A percentile compares a stretch with the other conserved stretches of the same genome.
phyloP scores from a whole-genome alignment of 352 stramenopile genomes.

The Globisporangium abappressorium region DNA sequence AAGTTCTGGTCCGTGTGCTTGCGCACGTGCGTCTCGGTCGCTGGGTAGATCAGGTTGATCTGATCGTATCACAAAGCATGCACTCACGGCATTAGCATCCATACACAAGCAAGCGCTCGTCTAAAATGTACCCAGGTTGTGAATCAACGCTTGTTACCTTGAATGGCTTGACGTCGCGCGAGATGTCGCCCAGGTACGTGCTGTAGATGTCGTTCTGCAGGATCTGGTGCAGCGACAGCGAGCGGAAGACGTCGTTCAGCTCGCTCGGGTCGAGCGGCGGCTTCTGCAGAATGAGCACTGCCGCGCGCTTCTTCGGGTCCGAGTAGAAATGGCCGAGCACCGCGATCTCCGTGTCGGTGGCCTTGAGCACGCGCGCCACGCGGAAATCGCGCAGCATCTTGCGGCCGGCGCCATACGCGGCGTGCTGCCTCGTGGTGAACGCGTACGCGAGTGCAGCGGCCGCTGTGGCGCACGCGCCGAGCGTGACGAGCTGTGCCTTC shows the following conservation, averaged over 20 bases:
- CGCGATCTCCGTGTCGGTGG: conserved; percentile 59
- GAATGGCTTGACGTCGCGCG: conserved; percentile 64
- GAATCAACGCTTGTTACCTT: conserved; percentile 35
- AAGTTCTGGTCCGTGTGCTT: conserved; percentile 86
- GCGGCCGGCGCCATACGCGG: conserved; percentile 23
- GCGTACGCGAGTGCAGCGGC: conserved; percentile 28
- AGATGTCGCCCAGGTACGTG: conserved; percentile 67
- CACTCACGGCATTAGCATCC: neutral
- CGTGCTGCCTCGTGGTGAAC: conserved; percentile 30
- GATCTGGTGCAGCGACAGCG: conserved; percentile 66
- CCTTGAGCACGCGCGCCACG: conserved; percentile 64
- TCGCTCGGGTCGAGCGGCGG: conserved; percentile 47
- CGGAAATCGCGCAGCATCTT: conserved; percentile 57
- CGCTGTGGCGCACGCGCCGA: conserved; percentile 27
- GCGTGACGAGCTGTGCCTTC: conserved; percentile 15
- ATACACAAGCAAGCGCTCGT: neutral
- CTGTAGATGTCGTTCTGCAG: conserved; percentile 85
- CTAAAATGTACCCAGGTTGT: neutral
- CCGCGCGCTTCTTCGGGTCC: conserved; percentile 55
- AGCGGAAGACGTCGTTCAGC: conserved; percentile 39
- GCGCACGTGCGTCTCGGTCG: conserved; percentile 70
- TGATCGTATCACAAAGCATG: conserved; percentile 15
- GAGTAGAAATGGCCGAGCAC: conserved; percentile 67
- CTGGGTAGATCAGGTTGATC: conserved; percentile 83
- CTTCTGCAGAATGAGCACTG: conserved; percentile 69